Base-by-base conservation (phyloP, 2,329 filamentous ascomycete species). In the Nothophaeocryptopus gaeumannii region DNA sequence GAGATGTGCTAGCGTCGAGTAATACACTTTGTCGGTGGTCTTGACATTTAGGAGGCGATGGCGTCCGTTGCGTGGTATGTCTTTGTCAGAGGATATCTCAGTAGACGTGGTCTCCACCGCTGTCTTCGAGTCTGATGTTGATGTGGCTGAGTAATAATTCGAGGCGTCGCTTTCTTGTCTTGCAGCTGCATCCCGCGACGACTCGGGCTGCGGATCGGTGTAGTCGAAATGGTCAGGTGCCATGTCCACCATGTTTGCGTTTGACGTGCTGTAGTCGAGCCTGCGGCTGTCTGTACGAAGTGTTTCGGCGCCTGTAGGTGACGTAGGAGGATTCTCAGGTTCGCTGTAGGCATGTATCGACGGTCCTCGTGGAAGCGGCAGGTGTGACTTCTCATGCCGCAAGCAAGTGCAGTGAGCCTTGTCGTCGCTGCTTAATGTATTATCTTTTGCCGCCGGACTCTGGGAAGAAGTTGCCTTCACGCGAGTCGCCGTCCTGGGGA, bases 21-120 rank as follows among this genome's bases (percentile, higher is more conserved):
- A 61, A 38, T 54, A 59, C 29, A 49, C 41, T n/a, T 48, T 16
- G 32, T 38, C 45, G 14, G 45, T 44, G 8, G 44, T 16, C 30
- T 47, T 47, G 39, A 41, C 33, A 40, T 47, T 55, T 13, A 54
- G 42, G 31, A 48, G 30, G 12, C 32, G 37, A 20, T 15, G 20
- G 13, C 15, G 15, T 32, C 42, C 45, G 13, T 16, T 42, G 38
- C 36, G 30, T n/a, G 31, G 32, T 16, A 14, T 40, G 20, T 15
- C 12, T 14, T 42, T 12, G 35, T 10, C 11, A 32, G 35, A 30
- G 29, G 35, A 9, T 4, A 15, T 14, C 5, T n/a, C 35, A 46
- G 35, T 31, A 8, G 11, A 13, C 8, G n/a, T 8, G 20, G 30
- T 43, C 40, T 16, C 30, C 40, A 34, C 40, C 31, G 40, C 40